phyloP scores from a whole-genome alignment of 2,329 filamentous ascomycete genomes.

The Fusarium verticillioides region DNA sequence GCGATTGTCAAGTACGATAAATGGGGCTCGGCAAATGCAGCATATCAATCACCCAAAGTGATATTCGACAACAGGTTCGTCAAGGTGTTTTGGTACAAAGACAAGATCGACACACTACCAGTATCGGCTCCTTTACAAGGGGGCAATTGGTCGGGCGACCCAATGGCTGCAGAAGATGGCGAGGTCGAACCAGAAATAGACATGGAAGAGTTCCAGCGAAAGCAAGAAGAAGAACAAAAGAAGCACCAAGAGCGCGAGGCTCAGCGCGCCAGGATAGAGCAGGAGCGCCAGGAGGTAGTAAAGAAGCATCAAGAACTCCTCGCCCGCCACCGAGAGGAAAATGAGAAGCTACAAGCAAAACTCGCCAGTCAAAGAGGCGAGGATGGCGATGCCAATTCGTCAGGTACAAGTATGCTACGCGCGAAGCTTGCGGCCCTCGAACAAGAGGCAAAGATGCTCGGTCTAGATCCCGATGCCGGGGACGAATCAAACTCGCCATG shows the following conservation, averaged over 20 bases:
- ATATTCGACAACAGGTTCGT: slow-evolving; percentile 90
- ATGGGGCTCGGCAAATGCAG: slow-evolving; percentile 73
- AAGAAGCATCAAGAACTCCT: slow-evolving; percentile 70
- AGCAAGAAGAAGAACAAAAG: slow-evolving; percentile 78
- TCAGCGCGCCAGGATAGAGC: slow-evolving; percentile 71
- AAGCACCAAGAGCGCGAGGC: slow-evolving; percentile 72
- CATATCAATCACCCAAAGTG: slow-evolving; percentile 80
- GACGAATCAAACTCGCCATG: slow-evolving; percentile 52
- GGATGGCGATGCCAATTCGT: slow-evolving; percentile 45
- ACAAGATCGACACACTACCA: slow-evolving; percentile 54
- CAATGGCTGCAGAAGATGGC: slow-evolving; percentile 22
- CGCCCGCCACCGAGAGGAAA: slow-evolving; percentile 73
- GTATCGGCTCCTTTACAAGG: slow-evolving; percentile 41
- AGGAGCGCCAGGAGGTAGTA: slow-evolving; percentile 71
- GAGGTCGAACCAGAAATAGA: slow-evolving; percentile 68
- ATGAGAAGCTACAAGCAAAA: slow-evolving; percentile 71
- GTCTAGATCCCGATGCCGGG: slow-evolving; percentile 68
- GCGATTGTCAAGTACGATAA: slow-evolving; percentile 76
- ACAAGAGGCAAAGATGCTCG: slow-evolving; percentile 75
- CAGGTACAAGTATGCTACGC: slow-evolving; percentile 72
- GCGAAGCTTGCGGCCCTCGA: slow-evolving; percentile 79
- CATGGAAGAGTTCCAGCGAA: slow-evolving; percentile 73
- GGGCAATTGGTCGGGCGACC: slow-evolving; percentile 43
- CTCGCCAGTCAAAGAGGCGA: slow-evolving; percentile 50
- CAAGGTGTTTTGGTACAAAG: slow-evolving; percentile 82